Base-by-base conservation (phyloP, 2,329 filamentous ascomycete genomes). In the Sclerotinia spermophila region DNA sequence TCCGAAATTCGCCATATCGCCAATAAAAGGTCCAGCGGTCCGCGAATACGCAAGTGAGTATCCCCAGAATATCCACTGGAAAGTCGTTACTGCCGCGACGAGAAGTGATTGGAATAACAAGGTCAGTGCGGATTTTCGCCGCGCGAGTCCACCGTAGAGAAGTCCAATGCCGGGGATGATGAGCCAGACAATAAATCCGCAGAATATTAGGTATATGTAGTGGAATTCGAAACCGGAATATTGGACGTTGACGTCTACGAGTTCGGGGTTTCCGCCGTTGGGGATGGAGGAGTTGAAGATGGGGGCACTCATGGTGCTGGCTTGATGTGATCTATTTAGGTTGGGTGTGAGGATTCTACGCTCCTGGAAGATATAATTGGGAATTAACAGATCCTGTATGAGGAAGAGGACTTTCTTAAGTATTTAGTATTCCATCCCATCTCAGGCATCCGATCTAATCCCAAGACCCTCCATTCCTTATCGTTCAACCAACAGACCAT, bases 141-240 rank as follows among this genome's bases (percentile, higher is more conserved):
- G 84, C 7, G 87, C 84, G 40, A 91, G 83, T 68, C 89, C 89
- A 70, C 87, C 86, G 79, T 91, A 90, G 1, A 91, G 81, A 11
- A 91, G 82, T 62, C 88, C 88, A 74, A 91, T 88, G 30, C 88
- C 89, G 0, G 89, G 89, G 70, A 90, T 88, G 77, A 91, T 91
- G 7, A 90, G 79, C 84, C 86, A 90, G 68, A 90, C 88, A 68
- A 90, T 82, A 78, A 86, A 88, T 21, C 81, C 82, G 77, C 87
- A 89, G 74, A 88, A 82, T 69, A 87, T 78, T 62, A 88, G 82
- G 76, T 89, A 90, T 53, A 84, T 83, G 78, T 89, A 89, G 76
- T 90, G 84, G 79, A 83, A 89, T 77, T 90, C 87, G 70, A 84
- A 80, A 11, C 87, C 87, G 35, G 79, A 79, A 77, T 87, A 90